A percentile compares a stretch with the other conserved stretches of the same genome.
phyloP scores from a whole-genome alignment of 192 early-diverging fungal genomes.

The Linnemannia elongata region DNA sequence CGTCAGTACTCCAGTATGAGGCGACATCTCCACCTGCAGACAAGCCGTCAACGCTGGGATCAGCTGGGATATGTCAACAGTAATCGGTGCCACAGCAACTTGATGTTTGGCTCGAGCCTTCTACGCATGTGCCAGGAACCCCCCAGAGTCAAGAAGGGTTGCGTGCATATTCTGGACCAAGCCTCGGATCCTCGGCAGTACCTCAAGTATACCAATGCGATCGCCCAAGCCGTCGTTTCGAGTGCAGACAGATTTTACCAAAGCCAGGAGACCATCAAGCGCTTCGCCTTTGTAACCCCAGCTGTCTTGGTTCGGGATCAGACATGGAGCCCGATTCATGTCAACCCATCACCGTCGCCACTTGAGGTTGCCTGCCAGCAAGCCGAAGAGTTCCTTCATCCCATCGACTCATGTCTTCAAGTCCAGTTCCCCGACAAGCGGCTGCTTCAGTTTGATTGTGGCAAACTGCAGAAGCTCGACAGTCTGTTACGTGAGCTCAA shows the following conservation, averaged over 20 bases:
- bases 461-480: conserved; percentile 77
- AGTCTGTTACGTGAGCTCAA: conserved; percentile 66
- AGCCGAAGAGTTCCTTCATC: conserved; percentile 69
- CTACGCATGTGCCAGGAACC: conserved; percentile 45
- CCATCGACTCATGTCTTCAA: conserved; percentile 70
- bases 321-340: conserved; percentile 20
- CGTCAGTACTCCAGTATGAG: conserved; percentile 54
- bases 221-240: conserved; percentile 49
- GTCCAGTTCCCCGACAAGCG: conserved; percentile 90
- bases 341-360: conserved; percentile 25
- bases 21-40: conserved; percentile 39
- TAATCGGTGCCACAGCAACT: conserved; percentile 49
- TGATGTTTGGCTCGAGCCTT: conserved; percentile 61
- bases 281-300: conserved; percentile 74
- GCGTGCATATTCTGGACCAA: conserved; percentile 30
- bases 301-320: conserved; percentile 54
- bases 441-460: conserved; percentile 88
- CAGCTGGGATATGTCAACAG: conserved; percentile 60
- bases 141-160: conserved; percentile 22
- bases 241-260: conserved; percentile 54
- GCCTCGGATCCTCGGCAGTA: conserved; percentile 49
- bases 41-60: conserved; percentile 54
- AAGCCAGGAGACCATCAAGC: conserved; percentile 62
- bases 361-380: conserved; percentile 23
- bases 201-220: conserved; percentile 44